phyloP scores from a whole-genome alignment of 2,329 filamentous ascomycete genomes.

The Trichoderma aggressivum region DNA sequence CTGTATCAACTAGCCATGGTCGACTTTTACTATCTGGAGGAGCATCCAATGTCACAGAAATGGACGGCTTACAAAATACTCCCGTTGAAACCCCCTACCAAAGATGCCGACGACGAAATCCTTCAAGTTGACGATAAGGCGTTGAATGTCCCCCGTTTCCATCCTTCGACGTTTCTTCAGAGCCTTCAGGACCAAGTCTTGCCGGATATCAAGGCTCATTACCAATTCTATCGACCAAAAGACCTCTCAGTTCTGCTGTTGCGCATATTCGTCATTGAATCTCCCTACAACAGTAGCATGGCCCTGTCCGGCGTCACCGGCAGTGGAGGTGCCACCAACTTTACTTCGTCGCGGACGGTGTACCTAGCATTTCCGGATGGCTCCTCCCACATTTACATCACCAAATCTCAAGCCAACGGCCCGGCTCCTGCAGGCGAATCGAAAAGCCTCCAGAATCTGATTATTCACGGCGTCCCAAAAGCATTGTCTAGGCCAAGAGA shows the following conservation, averaged over 20 bases:
- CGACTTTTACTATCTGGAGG: conserved; percentile 64
- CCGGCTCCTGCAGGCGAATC: conserved; percentile 48
- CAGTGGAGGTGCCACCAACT: conserved; percentile 40
- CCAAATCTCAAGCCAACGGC: conserved; percentile 46
- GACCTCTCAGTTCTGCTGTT: conserved; percentile 67
- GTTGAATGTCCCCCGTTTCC: conserved; percentile 64
- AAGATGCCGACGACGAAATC: conserved; percentile 37
- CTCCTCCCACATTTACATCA: conserved; percentile 70
- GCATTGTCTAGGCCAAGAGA: conserved; percentile 73
- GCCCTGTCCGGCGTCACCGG: conserved; percentile 37
- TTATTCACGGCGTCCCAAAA: conserved; percentile 77
- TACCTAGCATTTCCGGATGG: conserved; percentile 81
- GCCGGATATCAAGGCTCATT: conserved; percentile 79
- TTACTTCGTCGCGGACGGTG: conserved; percentile 67
- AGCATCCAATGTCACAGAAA: conserved; percentile 60
- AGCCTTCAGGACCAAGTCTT: conserved; percentile 71
- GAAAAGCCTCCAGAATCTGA: conserved; percentile 64
- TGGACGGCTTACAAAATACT: conserved; percentile 62
- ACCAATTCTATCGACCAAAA: conserved; percentile 70
- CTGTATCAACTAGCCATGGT: conserved; percentile 67
- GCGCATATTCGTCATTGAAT: conserved; percentile 76
- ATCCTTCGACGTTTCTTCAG: conserved; percentile 74
- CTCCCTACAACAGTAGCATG: conserved; percentile 67
- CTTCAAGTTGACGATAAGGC: conserved; percentile 44
- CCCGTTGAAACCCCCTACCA: conserved; percentile 43